A percentile compares a stretch with the other conserved stretches of the same genome.
Evolutionary conservation across 2,329 filamentous ascomycete species (phyloP).

Genomic region (Paecilomyces dactylethromorphus): DNA sequence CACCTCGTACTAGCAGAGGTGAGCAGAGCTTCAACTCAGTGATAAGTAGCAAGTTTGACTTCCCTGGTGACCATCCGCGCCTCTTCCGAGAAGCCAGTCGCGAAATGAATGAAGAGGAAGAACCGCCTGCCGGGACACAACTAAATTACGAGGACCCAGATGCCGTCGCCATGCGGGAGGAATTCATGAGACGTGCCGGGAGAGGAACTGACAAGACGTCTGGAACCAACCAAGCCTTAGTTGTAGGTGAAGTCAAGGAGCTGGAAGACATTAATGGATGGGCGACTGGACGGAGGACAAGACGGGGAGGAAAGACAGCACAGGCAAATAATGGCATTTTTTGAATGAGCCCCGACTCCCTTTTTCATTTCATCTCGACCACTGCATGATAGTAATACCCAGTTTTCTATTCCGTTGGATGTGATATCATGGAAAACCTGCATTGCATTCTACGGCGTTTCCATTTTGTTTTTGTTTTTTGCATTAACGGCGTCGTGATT

Average conservation of each 20-base stretch:
- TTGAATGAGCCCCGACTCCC: not conserved
- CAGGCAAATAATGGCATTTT: slow-evolving; percentile 12
- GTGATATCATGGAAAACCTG: not conserved
- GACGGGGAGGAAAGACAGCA: slow-evolving; percentile 19
- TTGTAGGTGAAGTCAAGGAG: slow-evolving; percentile 25
- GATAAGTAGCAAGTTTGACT: slow-evolving; percentile 25
- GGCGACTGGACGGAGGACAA: slow-evolving; percentile 29
- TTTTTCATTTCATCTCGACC: too few relatives aligned
- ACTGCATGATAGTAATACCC: not conserved
- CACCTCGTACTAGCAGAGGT: slow-evolving; percentile 18
- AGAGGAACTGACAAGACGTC: slow-evolving; percentile 33
- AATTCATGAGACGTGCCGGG: slow-evolving; percentile 41
- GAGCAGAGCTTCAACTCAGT: slow-evolving; percentile 25
- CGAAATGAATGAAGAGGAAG: slow-evolving; percentile 24
- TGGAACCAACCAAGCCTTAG: slow-evolving; percentile 8
- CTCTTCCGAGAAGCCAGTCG: slow-evolving; percentile 9
- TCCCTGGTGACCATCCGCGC: slow-evolving; percentile 14
- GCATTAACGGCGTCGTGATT: not conserved
- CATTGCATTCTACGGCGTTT: not conserved
- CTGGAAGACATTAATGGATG: slow-evolving; percentile 25
- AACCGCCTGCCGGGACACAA: slow-evolving; percentile 39
- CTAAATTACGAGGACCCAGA: slow-evolving; percentile 45
- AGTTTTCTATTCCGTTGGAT: not conserved
- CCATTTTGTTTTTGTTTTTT: not conserved
- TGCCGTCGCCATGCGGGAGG: slow-evolving; percentile 51